Base-by-base conservation (phyloP, 176 grass and related monocot species). In the Triticum turgidum region DNA sequence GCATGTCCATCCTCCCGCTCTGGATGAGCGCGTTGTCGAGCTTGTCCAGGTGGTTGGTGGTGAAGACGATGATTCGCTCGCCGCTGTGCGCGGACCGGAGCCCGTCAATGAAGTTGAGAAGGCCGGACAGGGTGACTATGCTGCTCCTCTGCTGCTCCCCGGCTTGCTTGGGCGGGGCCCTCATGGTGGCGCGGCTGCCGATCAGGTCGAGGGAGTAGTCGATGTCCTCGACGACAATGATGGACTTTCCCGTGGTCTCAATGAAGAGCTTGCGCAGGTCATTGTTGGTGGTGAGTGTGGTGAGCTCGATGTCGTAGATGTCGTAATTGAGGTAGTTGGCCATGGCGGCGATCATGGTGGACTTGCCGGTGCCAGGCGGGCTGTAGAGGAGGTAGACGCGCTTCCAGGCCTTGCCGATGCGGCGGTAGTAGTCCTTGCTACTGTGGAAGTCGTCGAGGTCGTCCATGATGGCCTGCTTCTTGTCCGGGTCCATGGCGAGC, bases 221-320 rank as follows among this genome's bases (percentile, higher is more conserved):
- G 51, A 97, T 92, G 73, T 97, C 94, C 88, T 97, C 94, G 64
- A 97, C 87, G 20, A 97, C 90, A 65, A 97, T 97, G 65, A 97
- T 82, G 1, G 90, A 92, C 56, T 83, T 91, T 82, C 64, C 32
- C 18, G 61, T 86, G 5, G 86, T 91, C 78, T 91, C 78, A 54
- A 88, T 82, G 65, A 91, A 77, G 5, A 88, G 86, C 82, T 79
- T 88, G 9, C 90, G 71, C 39, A 92, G 86, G 52, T 88, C 86
- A 9, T 58, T 69, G 90, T 92, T 92, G 86, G 66, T 73, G 22
- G 68, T 29, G 4, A 92, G 65, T 0, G 86, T 20, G 9, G 90
- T 92, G 42, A 92, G 66, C 52, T 92, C 87, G 6, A 92, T 12
- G 41, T 92, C 74, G 45, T 89, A 87, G 29, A 89, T 27, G 38